phyloP scores from a whole-genome alignment of 305 asterid species.

The Fraxinus paxiana region DNA sequence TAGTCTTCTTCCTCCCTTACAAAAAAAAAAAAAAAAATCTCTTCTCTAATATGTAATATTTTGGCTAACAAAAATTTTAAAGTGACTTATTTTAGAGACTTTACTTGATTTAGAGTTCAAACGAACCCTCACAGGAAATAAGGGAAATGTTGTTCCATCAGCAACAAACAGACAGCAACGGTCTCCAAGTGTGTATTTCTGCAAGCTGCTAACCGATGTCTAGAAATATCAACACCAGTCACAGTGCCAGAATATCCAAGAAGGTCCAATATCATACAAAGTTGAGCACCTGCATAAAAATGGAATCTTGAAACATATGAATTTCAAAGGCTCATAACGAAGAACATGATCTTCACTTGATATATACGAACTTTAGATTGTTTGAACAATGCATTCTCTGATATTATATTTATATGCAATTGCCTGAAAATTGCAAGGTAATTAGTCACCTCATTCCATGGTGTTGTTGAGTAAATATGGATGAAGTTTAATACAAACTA shows the following conservation, averaged over 20 bases:
- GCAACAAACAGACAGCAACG: slow-evolving; percentile 86
- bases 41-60: no score
- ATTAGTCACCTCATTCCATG: neutral
- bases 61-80: neutral
- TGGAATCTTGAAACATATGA: slow-evolving; percentile 5
- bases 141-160: slow-evolving; percentile 83
- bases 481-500: neutral
- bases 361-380: neutral
- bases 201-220: slow-evolving; percentile 91
- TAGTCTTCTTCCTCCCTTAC: no score
- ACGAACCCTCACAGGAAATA: slow-evolving; percentile 44
- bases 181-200: slow-evolving; percentile 71
- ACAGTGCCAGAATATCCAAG: slow-evolving; percentile 77
- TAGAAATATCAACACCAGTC: slow-evolving; percentile 83
- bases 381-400: neutral
- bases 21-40: no score
- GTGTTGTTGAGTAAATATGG: neutral
- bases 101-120: slow-evolving; percentile 41
- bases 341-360: neutral
- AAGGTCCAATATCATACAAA: slow-evolving; percentile 82
- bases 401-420: neutral
- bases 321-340: neutral
- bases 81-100: slow-evolving; percentile 20
- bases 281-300: slow-evolving; percentile 76
- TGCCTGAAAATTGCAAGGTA: neutral